A percentile compares a stretch with the other conserved stretches of the same genome.
Conservation (phyloP, 345 rosid genomes). For the Syzygium jambos region DNA sequence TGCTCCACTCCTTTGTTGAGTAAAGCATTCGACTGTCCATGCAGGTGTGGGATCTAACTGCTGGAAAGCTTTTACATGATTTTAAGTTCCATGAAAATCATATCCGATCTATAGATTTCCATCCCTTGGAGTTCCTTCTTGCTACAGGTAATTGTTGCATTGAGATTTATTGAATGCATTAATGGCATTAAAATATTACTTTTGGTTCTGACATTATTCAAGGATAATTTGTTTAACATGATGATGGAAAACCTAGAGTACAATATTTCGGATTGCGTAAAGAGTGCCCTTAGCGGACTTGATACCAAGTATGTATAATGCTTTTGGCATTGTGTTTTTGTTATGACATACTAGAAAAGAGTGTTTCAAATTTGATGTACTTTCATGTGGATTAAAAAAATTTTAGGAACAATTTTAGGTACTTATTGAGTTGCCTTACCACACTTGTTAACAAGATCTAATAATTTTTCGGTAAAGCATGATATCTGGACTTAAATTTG, state of each 20-base stretch:
- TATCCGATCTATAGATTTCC: constrained; percentile 80
- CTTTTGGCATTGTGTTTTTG: neutral
- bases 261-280: neutral
- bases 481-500: neutral
- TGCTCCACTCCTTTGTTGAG: neutral
- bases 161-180: neutral
- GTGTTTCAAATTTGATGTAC: neutral
- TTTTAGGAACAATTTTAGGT: neutral
- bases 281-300: neutral
- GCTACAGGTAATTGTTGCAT: constrained; percentile 55
- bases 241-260: neutral
- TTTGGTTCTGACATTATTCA: neutral
- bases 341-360: neutral
- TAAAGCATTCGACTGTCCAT: neutral
- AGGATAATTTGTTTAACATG: neutral
- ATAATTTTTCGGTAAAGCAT: neutral
- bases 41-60: constrained; percentile 92
- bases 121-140: constrained; percentile 92
- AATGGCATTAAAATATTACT: neutral
- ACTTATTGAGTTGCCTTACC: neutral
- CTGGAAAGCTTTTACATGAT: constrained; percentile 97
- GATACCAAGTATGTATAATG: neutral
- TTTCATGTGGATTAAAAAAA: neutral
- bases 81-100: constrained; percentile 90
- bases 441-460: neutral